phyloP scores from a whole-genome alignment of 352 stramenopile species.

The Phytophthora palmivora region DNA sequence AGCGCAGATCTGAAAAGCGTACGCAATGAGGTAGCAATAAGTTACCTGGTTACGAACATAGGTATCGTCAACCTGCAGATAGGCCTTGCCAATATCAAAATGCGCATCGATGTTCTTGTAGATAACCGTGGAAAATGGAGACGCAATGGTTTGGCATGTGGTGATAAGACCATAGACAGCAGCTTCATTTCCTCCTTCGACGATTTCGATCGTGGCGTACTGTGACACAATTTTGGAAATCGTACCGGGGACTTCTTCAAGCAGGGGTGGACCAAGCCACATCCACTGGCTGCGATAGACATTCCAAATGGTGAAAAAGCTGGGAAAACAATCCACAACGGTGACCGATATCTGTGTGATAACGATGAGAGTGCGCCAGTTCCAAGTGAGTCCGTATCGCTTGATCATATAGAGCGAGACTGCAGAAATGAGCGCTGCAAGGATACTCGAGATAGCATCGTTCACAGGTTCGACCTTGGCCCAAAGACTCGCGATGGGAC shows the following conservation, averaged over 20 bases:
- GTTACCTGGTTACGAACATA: conserved; percentile 43
- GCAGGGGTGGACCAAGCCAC: conserved; percentile 55
- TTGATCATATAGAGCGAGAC: conserved; percentile 42
- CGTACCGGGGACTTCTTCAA: conserved; percentile 44
- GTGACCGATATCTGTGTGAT: conserved; percentile 44
- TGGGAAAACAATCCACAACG: conserved; percentile 48
- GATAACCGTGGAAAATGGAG: conserved; percentile 50
- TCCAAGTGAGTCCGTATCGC: conserved; percentile 49
- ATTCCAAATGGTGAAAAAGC: conserved; percentile 60
- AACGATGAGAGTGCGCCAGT: conserved; percentile 51
- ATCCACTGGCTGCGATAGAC: conserved; percentile 63
- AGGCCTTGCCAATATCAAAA: conserved; percentile 44
- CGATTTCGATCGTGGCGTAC: conserved; percentile 56
- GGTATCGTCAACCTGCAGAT: conserved; percentile 37
- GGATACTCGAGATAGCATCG: conserved; percentile 38
- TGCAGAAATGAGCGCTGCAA: conserved; percentile 40
- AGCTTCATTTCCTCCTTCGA: conserved; percentile 55
- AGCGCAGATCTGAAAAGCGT: conserved; percentile 49
- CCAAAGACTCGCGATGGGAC: conserved; percentile 45
- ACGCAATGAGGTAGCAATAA: conserved; percentile 50
- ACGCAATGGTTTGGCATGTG: conserved; percentile 48
- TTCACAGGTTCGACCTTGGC: conserved; percentile 53
- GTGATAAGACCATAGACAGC: conserved; percentile 55
- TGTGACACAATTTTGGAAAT: conserved; percentile 53
- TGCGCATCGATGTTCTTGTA: conserved; percentile 59